Evolutionary conservation across 441 rosid species (phyloP), one percentile per base, ranked within the genome.

Genomic region (Theobroma grandiflorum): DNA sequence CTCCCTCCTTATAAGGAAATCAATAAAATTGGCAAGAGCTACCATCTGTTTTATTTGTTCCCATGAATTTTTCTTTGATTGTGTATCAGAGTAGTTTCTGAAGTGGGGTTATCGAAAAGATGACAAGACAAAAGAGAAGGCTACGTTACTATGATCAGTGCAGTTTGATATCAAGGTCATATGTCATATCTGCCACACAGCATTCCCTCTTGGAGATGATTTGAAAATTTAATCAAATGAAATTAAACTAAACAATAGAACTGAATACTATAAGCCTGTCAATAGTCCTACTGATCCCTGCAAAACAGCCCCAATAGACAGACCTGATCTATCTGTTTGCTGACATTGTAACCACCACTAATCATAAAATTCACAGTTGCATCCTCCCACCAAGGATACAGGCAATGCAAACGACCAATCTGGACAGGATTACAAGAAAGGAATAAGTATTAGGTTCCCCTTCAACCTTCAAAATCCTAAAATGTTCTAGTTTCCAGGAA

Each of bases 381-480:
- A 84, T 92, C 91, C 72, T 90, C 91, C 98, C 97, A 94, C 97
- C 97, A 92, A 61, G 94, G 93, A 87, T 81, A 90, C 67, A 86
- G 84, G 85, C 98, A 94, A 87, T 95, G 98, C 85, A 94, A 82
- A 33, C 93, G 88, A 84, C 99, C 97, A 52, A 93, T 88, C 99
- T 94, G 82, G 26, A 78, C 40, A 74, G 18, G 57, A 59, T 64
- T 74, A 77, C 61, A 79, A 80, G 12, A 35, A 61, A 3, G 58
- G 4, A 74, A 67, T 26, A 3, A 31, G 31, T n/a, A 55, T 67
- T 55, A 82, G 67, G n/a, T 62, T 40, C 52, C 58, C 70, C 20
- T 80, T 80, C 70, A 72, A 20, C 37, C 59, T 70, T 55, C 38
- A 63, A 74, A 72, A 33, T 59, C 8, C 35, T 43, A 53, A 72